Evolutionary conservation across 2,329 filamentous ascomycete species (phyloP).

Genomic region (Knufia petricola): DNA sequence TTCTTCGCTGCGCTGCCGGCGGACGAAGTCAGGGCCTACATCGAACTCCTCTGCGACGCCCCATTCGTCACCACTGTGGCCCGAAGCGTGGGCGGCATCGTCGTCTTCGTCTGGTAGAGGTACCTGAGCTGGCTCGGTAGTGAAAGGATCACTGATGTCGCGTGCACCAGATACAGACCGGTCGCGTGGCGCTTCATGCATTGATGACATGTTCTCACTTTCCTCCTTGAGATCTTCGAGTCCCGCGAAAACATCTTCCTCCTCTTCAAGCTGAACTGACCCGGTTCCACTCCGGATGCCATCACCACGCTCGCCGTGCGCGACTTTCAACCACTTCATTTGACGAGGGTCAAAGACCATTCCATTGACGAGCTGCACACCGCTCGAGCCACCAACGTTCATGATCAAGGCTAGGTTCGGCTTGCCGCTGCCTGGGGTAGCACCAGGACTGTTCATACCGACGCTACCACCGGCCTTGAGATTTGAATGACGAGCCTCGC

Average conservation of each 20-base stretch:
- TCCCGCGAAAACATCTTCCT: slow-evolving; percentile 88
- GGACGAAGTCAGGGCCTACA: slow-evolving; percentile 87
- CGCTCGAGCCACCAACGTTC: slow-evolving; percentile 68
- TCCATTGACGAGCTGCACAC: slow-evolving; percentile 86
- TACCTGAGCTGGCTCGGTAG: slow-evolving; percentile 12
- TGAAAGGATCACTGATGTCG: not conserved
- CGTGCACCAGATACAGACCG: not conserved
- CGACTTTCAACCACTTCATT: slow-evolving; percentile 94
- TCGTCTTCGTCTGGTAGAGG: slow-evolving; percentile 15
- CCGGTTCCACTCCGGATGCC: slow-evolving; percentile 27
- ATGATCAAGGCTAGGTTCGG: slow-evolving; percentile 63
- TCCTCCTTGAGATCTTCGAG: slow-evolving; percentile 84
- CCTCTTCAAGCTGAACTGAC: slow-evolving; percentile 63
- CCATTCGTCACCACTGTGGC: slow-evolving; percentile 49
- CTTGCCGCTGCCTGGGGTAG: slow-evolving; percentile 10
- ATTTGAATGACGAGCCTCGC: slow-evolving; percentile 11
- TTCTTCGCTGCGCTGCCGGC: slow-evolving; percentile 83
- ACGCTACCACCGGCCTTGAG: slow-evolving; percentile 19
- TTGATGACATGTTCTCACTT: slow-evolving; percentile 10
- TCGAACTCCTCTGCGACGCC: slow-evolving; percentile 96
- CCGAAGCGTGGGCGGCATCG: slow-evolving; percentile 28
- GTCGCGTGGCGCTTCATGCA: slow-evolving; percentile 1
- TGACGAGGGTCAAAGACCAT: slow-evolving; percentile 97
- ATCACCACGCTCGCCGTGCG: slow-evolving; percentile 20
- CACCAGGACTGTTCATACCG: slow-evolving; percentile 27